Evolutionary conservation across 805 yeast species (phyloP), one percentile per base, ranked within the genome.

Genomic region (Candida methanosorbosa): DNA sequence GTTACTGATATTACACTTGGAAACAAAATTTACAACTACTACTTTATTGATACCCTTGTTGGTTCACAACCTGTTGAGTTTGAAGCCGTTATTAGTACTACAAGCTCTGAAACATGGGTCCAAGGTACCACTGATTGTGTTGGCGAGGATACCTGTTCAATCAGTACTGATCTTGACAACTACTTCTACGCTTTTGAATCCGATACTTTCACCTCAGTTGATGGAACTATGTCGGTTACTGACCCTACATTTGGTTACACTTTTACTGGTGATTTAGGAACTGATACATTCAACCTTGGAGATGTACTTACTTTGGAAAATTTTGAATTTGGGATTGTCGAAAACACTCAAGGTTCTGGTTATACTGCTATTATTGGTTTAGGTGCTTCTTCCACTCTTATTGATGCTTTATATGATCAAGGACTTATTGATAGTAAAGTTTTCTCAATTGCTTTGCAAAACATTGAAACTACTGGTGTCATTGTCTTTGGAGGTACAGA

Each of bases 401-500:
- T 59, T 12, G 35, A 42, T 11, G 41, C 41, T 5, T 33, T 60
- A 30, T 43, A 43, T 32, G 31, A 40, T 8, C 48, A 50, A 12
- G 63, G 62, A 4, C 28, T 40, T 18, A 58, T 59, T 23, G 42
- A 40, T 12, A 44, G 44, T 32, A 37, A 42, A 15, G 34, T 54
- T 9, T 57, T 48, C 32, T 49, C 63, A 1, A 29, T 61, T n/a
- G 52, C 43, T 38, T 41, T 58, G 38, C 44, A 49, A 24, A 42
- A 42, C 27, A 42, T 36, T 18, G 36, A 31, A 38, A 45, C 38
- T 6, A 36, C 43, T 28, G 66, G 64, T 5, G 27, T 41, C 11
- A 30, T 61, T 6, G 32, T 45, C 9, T 48, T 61, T 37, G 66
- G 65, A 9, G 59, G 54, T 20, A 44, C 52, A 19, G 63, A 61